phyloP scores from a whole-genome alignment of 2,329 filamentous ascomycete species.

The Penicillium sp. region DNA sequence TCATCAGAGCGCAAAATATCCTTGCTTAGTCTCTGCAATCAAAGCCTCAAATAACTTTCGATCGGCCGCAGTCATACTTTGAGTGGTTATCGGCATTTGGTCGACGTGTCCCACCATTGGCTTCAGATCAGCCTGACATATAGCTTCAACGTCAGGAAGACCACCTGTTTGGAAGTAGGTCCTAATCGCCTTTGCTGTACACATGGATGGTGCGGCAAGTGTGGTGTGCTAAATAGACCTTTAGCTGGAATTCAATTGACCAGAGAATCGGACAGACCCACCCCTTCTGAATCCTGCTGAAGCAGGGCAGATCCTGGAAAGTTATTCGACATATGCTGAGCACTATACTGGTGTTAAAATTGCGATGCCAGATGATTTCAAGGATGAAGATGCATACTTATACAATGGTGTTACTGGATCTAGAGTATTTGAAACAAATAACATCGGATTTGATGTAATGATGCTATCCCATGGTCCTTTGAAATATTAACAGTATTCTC shows the following conservation, averaged over 20 bases:
- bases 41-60: conserved; percentile 17
- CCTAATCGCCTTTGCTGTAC: conserved; percentile 37
- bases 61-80: conserved; percentile 12
- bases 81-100: background rate
- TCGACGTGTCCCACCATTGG: conserved; percentile 27
- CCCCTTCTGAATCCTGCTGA: conserved; percentile 46
- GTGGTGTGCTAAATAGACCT: conserved; percentile 31
- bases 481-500: background rate
- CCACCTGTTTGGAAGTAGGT: conserved; percentile 45
- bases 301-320: conserved; percentile 50
- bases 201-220: conserved; percentile 37
- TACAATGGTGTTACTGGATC: conserved; percentile 62
- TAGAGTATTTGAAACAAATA: conserved; percentile 59
- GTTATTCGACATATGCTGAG: conserved; percentile 36
- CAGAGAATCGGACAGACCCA: conserved; percentile 24
- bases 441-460: conserved; percentile 51
- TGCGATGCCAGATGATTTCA: background rate
- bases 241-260: background rate
- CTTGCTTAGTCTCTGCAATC: conserved; percentile 14
- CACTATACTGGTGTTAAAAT: conserved; percentile 21
- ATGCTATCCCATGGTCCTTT: conserved; percentile 29
- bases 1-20: background rate
- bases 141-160: conserved; percentile 35
- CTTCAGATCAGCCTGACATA: conserved; percentile 41
- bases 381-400: conserved; percentile 20